Evolutionary conservation across 495 filamentous ascomycete species (phyloP).

Genomic region (Penicillium ochrochloron): DNA sequence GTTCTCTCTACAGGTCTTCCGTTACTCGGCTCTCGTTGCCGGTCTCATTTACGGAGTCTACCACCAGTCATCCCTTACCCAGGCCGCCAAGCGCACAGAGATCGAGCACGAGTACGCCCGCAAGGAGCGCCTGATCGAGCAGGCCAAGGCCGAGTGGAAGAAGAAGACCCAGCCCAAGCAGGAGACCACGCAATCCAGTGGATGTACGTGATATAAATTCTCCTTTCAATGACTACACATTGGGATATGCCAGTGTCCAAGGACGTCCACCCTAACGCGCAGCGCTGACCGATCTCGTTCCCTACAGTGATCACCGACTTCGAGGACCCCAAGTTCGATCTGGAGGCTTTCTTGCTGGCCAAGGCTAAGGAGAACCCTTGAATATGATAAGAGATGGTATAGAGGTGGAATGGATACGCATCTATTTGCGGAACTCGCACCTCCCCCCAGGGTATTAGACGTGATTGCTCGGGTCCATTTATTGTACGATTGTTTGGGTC

Average conservation of each 20-base stretch:
- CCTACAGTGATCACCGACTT: constrained; percentile 79
- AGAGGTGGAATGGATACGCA: constrained; percentile 42
- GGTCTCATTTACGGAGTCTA: constrained; percentile 92
- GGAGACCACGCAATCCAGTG: constrained; percentile 53
- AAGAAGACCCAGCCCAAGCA: constrained; percentile 67
- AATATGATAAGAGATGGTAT: constrained; percentile 32
- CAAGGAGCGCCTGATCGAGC: constrained; percentile 82
- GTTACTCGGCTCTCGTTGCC: constrained; percentile 85
- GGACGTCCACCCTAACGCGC: constrained; percentile 8
- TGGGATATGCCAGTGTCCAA: constrained; percentile 4
- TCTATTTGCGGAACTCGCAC: constrained; percentile 43
- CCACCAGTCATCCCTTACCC: constrained; percentile 78
- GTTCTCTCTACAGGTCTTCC: constrained; percentile 73
- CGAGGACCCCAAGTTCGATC: constrained; percentile 83
- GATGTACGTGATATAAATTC: constrained; percentile 56
- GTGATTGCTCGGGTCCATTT: constrained; percentile 45
- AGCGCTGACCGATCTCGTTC: constrained; percentile 29
- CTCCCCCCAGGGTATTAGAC: constrained; percentile 46
- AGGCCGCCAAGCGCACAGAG: constrained; percentile 65
- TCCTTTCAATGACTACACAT: background rate
- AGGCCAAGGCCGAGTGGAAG: constrained; percentile 88
- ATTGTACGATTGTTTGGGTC: constrained; percentile 58
- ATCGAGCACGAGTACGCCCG: constrained; percentile 80
- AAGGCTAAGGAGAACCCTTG: constrained; percentile 62
- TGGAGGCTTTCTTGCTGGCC: constrained; percentile 79